phyloP scores from a whole-genome alignment of 768 basidiomycete genomes.

The Leccinum pellstonianum region DNA sequence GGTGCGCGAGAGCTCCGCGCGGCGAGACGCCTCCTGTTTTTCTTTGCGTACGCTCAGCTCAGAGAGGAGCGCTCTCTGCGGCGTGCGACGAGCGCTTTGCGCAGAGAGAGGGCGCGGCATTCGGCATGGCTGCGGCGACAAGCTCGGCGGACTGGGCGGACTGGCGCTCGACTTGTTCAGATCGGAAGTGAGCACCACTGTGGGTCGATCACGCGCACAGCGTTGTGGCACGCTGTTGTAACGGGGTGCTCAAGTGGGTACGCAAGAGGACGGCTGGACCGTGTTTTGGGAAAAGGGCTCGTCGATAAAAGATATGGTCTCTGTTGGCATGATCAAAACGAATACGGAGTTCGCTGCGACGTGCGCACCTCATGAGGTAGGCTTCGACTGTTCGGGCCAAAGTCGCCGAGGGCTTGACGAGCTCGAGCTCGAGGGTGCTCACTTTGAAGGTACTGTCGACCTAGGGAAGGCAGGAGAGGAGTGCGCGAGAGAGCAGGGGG shows the following conservation, averaged over 20 bases:
- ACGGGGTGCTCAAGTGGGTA: no score
- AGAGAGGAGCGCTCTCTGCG: no score
- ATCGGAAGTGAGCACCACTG: no score
- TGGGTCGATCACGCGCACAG: no score
- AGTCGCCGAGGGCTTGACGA: conserved; percentile 72
- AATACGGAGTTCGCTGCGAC: conserved; percentile 68
- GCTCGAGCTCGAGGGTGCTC: conserved; percentile 60
- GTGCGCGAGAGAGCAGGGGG: conserved; percentile 80
- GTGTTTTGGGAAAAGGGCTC: conserved; percentile 33
- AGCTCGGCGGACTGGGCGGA: no score
- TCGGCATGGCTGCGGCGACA: no score
- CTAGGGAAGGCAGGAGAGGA: conserved; percentile 83
- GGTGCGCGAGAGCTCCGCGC: conserved; percentile 63
- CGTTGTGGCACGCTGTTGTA: no score
- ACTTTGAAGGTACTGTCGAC: conserved; percentile 84
- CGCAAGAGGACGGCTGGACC: no score
- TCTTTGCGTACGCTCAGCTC: no score
- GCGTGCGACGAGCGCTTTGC: no score
- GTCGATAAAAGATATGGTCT: conserved; percentile 76
- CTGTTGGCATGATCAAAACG: conserved; percentile 84
- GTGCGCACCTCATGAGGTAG: conserved; percentile 90
- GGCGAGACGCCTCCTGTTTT: conserved; percentile 35
- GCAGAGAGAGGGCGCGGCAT: no score
- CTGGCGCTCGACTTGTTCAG: no score
- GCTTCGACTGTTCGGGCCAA: conserved; percentile 68